Conservation (phyloP, 805 yeast genomes). For the Yamadazyma philogaea region DNA sequence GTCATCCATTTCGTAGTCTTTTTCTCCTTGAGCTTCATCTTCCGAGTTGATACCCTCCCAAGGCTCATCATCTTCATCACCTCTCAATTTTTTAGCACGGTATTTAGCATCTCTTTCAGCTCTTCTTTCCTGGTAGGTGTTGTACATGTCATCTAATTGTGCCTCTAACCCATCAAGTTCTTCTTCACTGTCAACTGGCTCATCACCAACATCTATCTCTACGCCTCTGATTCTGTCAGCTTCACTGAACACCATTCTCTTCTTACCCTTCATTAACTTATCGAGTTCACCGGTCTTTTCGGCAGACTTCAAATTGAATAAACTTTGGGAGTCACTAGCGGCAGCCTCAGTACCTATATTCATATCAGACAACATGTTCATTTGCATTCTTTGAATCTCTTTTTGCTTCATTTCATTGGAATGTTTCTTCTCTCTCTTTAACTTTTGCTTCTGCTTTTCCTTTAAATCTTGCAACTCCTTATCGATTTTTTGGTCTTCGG, state of each 20-base stretch:
- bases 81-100: slow-evolving; percentile 69
- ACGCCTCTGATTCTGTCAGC: slow-evolving; percentile 54
- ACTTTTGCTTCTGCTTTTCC: slow-evolving; percentile 64
- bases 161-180: slow-evolving; percentile 69
- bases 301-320: slow-evolving; percentile 82
- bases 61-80: slow-evolving; percentile 69
- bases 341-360: slow-evolving; percentile 95
- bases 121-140: slow-evolving; percentile 59
- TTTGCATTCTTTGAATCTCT: slow-evolving; percentile 86
- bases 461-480: slow-evolving; percentile 74
- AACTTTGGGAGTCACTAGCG: slow-evolving; percentile 67
- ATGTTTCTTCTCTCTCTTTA: slow-evolving; percentile 78
- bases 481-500: slow-evolving; percentile 88
- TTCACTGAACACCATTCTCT: slow-evolving; percentile 55
- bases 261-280: slow-evolving; percentile 73
- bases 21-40: slow-evolving; percentile 36
- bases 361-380: slow-evolving; percentile 91
- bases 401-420: slow-evolving; percentile 81
- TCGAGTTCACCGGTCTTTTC: slow-evolving; percentile 81
- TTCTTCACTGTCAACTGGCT: slow-evolving; percentile 29
- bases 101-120: slow-evolving; percentile 68
- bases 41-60: slow-evolving; percentile 70
- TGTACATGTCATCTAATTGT: slow-evolving; percentile 80
- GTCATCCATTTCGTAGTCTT: slow-evolving; percentile 41
- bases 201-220: slow-evolving; percentile 47